Conservation (phyloP, 148 eudicot species). For the Chenopodium album region DNA sequence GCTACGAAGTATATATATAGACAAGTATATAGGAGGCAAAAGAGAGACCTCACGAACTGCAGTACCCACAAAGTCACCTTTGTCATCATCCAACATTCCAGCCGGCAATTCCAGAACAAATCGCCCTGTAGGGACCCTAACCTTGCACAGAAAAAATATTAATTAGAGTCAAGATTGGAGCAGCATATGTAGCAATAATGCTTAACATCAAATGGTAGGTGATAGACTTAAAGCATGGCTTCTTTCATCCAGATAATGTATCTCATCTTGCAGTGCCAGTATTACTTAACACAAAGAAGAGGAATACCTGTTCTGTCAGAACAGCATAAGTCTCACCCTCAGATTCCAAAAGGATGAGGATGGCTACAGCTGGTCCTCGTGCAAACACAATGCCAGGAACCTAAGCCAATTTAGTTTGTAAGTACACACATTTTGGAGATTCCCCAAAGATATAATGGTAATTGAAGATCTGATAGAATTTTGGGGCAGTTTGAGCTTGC, state of each 20-base stretch:
- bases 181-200: neutral
- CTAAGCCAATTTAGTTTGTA: constrained; percentile 34
- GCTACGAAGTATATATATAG: neutral
- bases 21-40: neutral
- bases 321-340: constrained; percentile 86
- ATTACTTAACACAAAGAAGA: neutral
- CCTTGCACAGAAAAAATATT: constrained; percentile 44
- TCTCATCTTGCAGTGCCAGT: neutral
- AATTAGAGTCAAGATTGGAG: constrained; percentile 6
- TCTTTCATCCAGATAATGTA: neutral
- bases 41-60: constrained; percentile 86
- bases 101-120: constrained; percentile 91
- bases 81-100: constrained; percentile 94
- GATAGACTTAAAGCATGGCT: neutral
- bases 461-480: neutral
- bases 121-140: constrained; percentile 90
- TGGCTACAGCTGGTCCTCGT: constrained; percentile 96
- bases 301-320: constrained; percentile 84
- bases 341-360: constrained; percentile 84
- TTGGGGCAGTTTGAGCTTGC: neutral
- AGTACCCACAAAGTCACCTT: constrained; percentile 86
- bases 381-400: constrained; percentile 99
- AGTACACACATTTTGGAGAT: neutral
- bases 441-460: neutral
- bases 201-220: neutral